These are phyloP conservation scores for Hypomontagnella monticulosa DNA, from an alignment of 495 filamentous ascomycete species.

Conservation along the genomic window DNA sequence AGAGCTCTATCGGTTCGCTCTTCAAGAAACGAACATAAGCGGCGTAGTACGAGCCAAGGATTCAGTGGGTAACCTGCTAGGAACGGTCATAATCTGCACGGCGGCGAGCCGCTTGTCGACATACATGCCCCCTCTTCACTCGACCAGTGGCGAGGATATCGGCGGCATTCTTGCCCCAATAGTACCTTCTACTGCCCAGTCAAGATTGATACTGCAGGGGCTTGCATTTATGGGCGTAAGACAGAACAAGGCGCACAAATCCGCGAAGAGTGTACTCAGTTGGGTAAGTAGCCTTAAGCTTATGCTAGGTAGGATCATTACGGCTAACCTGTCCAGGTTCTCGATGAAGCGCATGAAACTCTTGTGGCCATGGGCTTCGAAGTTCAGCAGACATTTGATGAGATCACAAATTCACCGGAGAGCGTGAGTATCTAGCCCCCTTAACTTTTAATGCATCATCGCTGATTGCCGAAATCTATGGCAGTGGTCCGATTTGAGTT, in stretches of 20 bases:
- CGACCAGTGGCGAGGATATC: conserved; percentile 58
- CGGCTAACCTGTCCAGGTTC: conserved; percentile 62
- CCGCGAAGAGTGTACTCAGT: conserved; percentile 74
- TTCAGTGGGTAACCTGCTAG: conserved; percentile 72
- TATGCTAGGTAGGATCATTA: not conserved
- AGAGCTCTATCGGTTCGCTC: conserved; percentile 81
- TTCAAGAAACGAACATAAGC: conserved; percentile 75
- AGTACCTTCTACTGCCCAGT: conserved; percentile 74
- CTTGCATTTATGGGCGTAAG: conserved; percentile 82
- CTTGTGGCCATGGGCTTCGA: conserved; percentile 80
- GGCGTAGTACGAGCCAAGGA: conserved; percentile 85
- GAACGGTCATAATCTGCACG: conserved; percentile 85
- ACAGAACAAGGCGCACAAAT: conserved; percentile 80
- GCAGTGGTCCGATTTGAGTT: conserved; percentile 54
- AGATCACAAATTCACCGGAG: conserved; percentile 78
- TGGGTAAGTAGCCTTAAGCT: conserved; percentile 65
- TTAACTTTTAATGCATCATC: conserved; percentile 17
- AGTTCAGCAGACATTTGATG: conserved; percentile 79
- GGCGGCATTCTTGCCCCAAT: conserved; percentile 86
- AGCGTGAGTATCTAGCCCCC: conserved; percentile 52
- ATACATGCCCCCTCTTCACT: conserved; percentile 72
- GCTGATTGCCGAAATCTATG: conserved; percentile 24
- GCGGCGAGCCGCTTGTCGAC: conserved; percentile 71
- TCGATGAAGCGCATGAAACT: conserved; percentile 75
- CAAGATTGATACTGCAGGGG: conserved; percentile 76